These are phyloP conservation scores for Umbelopsis sp. DNA, from an alignment of 371 early-diverging fungal species.

Conservation along the genomic window DNA sequence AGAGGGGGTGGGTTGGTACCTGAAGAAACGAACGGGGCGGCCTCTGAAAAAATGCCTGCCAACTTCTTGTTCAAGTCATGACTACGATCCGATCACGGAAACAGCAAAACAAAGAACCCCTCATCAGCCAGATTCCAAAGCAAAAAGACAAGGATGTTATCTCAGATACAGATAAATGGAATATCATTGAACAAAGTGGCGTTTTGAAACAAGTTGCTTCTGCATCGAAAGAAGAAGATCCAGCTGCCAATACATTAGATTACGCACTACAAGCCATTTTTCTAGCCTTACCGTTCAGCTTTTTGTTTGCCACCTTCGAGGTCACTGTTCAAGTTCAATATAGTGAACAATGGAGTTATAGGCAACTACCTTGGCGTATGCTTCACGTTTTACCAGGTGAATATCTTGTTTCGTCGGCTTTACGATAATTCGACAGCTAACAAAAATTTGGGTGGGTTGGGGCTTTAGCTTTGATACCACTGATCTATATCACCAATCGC, in stretches of 20 bases:
- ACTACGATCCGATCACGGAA: slow-evolving; percentile 4
- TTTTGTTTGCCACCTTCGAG: slow-evolving; percentile 59
- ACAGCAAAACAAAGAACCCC: slow-evolving; percentile 25
- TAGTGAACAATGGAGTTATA: slow-evolving; percentile 52
- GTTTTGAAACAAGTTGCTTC: slow-evolving; percentile 47
- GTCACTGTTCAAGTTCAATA: slow-evolving; percentile 63
- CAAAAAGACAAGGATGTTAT: slow-evolving; percentile 26
- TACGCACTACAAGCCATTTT: slow-evolving; percentile 62
- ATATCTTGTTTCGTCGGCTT: neutral
- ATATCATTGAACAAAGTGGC: slow-evolving; percentile 55
- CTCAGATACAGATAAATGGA: slow-evolving; percentile 48
- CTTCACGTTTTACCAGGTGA: slow-evolving; percentile 59
- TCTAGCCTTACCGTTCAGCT: slow-evolving; percentile 57
- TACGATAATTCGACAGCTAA: no score
- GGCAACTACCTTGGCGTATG: slow-evolving; percentile 36
- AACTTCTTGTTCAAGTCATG: slow-evolving; percentile 11
- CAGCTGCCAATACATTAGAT: slow-evolving; percentile 39
- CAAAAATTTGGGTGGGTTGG: neutral
- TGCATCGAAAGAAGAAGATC: slow-evolving; percentile 33
- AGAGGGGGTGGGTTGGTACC: neutral
- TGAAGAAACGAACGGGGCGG: slow-evolving; percentile 1
- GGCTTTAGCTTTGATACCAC: slow-evolving; percentile 50
- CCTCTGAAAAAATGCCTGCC: neutral
- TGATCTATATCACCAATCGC: slow-evolving; percentile 62
- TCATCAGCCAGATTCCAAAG: slow-evolving; percentile 43